These are phyloP conservation scores for Saitozyma podzolica DNA, from an alignment of 768 basidiomycete species.

Conservation along the genomic window DNA sequence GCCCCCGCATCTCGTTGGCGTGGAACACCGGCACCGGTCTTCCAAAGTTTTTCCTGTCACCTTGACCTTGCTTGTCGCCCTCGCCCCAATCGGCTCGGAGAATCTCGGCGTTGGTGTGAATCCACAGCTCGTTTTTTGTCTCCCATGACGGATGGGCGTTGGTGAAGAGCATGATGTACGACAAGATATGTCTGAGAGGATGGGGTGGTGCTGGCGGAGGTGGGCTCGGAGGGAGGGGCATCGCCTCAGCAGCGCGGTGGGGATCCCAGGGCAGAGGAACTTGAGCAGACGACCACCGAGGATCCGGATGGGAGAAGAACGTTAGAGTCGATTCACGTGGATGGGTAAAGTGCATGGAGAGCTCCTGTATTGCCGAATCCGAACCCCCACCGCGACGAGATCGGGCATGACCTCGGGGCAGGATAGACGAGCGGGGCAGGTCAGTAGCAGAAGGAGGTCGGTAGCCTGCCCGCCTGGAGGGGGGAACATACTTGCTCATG, in stretches of 20 bases:
- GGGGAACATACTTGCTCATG: slow-evolving; percentile 20
- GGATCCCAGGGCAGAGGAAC: slow-evolving; percentile 7
- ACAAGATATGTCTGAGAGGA: slow-evolving; percentile 21
- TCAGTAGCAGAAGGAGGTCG: slow-evolving; percentile 4
- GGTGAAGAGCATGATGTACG: slow-evolving; percentile 23
- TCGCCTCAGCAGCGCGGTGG: slow-evolving; percentile 11
- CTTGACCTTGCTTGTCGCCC: slow-evolving; percentile 4
- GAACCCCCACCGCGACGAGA: background rate
- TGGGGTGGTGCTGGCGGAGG: slow-evolving; percentile 17
- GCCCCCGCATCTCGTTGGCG: background rate
- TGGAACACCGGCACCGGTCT: slow-evolving; percentile 36
- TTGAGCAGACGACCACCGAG: background rate
- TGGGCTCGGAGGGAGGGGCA: slow-evolving; percentile 21
- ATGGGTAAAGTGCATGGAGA: slow-evolving; percentile 20
- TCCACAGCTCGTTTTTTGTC: slow-evolving; percentile 25
- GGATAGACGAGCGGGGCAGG: slow-evolving; percentile 7
- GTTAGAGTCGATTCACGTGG: slow-evolving; percentile 23
- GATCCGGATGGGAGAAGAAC: slow-evolving; percentile 19
- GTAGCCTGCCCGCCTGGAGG: slow-evolving; percentile 21
- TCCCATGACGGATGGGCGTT: slow-evolving; percentile 35
- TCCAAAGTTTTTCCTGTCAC: slow-evolving; percentile 27
- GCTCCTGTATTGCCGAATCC: background rate
- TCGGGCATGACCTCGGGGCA: background rate
- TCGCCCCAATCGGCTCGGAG: slow-evolving; percentile 23
- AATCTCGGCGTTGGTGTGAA: slow-evolving; percentile 25